Evolutionary conservation across 306 rosid genomes (phyloP).

Genomic region (Geum urbanum): DNA sequence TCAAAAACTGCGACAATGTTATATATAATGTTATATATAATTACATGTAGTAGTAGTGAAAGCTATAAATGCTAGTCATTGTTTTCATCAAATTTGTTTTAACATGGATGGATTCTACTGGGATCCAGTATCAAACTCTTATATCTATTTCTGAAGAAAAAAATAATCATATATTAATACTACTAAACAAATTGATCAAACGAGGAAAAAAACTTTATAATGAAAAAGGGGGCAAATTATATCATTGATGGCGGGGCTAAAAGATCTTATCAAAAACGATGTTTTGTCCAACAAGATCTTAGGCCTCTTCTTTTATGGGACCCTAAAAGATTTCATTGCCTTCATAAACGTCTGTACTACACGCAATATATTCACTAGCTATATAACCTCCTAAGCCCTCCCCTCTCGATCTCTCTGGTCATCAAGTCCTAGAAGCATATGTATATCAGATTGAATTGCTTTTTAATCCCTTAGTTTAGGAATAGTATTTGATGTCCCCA

Average conservation of each 20-base stretch:
- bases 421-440: not conserved
- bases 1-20: not conserved
- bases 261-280: slow-evolving; percentile 62
- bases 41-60: too few relatives aligned
- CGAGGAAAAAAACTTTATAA: not conserved
- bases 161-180: not conserved
- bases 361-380: slow-evolving; percentile 26
- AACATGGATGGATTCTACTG: not conserved
- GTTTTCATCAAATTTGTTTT: not conserved
- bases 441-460: not conserved
- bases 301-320: slow-evolving; percentile 58
- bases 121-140: not conserved
- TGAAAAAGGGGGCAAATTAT: slow-evolving; percentile 31
- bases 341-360: slow-evolving; percentile 18
- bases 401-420: slow-evolving; percentile 10
- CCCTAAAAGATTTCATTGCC: slow-evolving; percentile 62
- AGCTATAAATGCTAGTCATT: not conserved
- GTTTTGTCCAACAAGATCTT: slow-evolving; percentile 70
- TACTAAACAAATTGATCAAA: not conserved
- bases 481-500: too few relatives aligned
- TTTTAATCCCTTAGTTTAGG: not conserved
- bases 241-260: slow-evolving; percentile 53
- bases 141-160: not conserved
- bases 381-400: slow-evolving; percentile 44
- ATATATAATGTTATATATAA: too few relatives aligned